These are phyloP conservation scores for Psilocybe tampanensis DNA, from an alignment of 768 basidiomycete genomes.

Conservation along the genomic window DNA sequence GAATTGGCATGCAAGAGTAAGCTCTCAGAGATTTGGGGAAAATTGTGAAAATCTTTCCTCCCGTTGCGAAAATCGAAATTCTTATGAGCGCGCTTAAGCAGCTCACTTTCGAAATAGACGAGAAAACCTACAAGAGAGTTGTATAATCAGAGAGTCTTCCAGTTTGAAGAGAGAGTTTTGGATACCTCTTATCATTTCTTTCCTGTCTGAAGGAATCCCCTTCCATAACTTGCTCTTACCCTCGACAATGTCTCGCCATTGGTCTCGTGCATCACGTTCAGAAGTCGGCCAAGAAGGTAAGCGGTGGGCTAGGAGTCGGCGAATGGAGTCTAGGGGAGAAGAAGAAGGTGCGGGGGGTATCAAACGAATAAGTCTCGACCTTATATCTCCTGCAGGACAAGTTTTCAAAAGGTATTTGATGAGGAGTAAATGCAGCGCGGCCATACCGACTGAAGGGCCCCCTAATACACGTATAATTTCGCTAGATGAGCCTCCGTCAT, in stretches of 20 bases:
- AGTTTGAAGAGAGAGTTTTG: not conserved
- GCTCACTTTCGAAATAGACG: conserved; percentile 88
- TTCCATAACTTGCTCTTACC: conserved; percentile 80
- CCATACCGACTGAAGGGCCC: conserved; percentile 80
- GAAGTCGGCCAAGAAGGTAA: conserved; percentile 62
- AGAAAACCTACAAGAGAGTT: conserved; percentile 75
- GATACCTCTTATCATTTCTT: conserved; percentile 87
- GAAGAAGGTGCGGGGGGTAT: conserved; percentile 66
- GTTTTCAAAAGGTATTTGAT: not conserved
- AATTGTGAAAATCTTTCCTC: conserved; percentile 46
- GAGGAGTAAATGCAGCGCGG: not conserved
- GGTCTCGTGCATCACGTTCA: conserved; percentile 79
- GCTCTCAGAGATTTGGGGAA: not conserved
- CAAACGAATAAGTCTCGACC: conserved; percentile 85
- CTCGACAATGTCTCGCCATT: conserved; percentile 93
- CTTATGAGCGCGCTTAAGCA: conserved; percentile 89
- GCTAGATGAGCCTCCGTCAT: conserved; percentile 94
- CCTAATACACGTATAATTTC: conserved; percentile 93
- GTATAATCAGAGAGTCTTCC: not conserved
- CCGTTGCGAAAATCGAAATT: conserved; percentile 94
- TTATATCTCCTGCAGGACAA: conserved; percentile 68
- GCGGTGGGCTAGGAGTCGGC: conserved; percentile 76
- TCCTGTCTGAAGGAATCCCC: conserved; percentile 86
- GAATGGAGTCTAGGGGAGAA: conserved; percentile 74
- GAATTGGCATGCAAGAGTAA: not conserved